Conservation (phyloP, 2,329 filamentous ascomycete species). For the Lecanicillium sp. region DNA sequence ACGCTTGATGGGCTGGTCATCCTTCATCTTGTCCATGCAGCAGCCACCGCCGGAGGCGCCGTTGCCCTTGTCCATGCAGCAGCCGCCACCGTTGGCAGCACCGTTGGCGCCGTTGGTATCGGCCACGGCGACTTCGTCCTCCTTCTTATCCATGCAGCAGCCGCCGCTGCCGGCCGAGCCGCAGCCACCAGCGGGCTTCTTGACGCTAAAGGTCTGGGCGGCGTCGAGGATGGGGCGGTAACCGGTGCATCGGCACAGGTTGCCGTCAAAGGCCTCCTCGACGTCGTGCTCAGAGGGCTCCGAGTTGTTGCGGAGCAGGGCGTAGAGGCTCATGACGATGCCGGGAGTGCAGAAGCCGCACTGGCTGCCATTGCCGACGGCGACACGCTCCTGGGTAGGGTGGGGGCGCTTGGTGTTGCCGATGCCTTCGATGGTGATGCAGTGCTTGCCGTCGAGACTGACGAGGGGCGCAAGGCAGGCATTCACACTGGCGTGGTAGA, state of each 20-base stretch:
- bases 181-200: conserved; percentile 29
- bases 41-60: conserved; percentile 42
- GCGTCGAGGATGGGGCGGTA: conserved; percentile 92
- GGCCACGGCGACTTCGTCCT: conserved; percentile 12
- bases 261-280: conserved; percentile 96
- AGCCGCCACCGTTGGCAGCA: conserved; percentile 40
- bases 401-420: conserved; percentile 82
- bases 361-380: conserved; percentile 85
- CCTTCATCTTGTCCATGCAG: conserved; percentile 56
- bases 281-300: conserved; percentile 73
- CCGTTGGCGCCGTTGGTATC: neutral
- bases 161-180: conserved; percentile 15
- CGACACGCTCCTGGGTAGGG: conserved; percentile 83
- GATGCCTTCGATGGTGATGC: conserved; percentile 95
- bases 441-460: conserved; percentile 94
- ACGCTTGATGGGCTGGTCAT: conserved; percentile 49
- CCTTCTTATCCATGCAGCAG: conserved; percentile 29
- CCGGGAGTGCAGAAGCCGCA: conserved; percentile 94
- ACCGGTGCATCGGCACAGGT: conserved; percentile 90
- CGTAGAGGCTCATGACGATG: conserved; percentile 97
- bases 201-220: conserved; percentile 75
- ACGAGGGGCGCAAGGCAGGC: conserved; percentile 89
- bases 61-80: conserved; percentile 62
- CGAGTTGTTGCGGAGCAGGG: conserved; percentile 77
- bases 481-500: conserved; percentile 96